phyloP scores from a whole-genome alignment of 2,329 filamentous ascomycete species.

The Helminthosporium solani region DNA sequence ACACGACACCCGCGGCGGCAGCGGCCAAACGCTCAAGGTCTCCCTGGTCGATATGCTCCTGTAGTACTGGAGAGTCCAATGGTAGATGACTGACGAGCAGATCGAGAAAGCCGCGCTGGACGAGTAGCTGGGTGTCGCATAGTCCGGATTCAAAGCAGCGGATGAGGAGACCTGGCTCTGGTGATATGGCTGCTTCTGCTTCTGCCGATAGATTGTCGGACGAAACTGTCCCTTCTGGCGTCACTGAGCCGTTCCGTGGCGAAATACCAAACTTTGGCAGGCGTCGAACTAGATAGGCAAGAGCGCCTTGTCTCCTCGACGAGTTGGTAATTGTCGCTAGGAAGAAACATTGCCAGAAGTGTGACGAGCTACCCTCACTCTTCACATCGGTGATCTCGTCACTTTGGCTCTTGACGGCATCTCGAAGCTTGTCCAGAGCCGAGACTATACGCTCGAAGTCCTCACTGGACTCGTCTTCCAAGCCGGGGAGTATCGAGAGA shows the following conservation, averaged over 20 bases:
- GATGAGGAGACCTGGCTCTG: slow-evolving; percentile 86
- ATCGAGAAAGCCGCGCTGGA: slow-evolving; percentile 92
- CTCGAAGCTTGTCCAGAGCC: slow-evolving; percentile 75
- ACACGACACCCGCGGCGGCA: slow-evolving; percentile 83
- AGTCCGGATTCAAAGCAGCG: slow-evolving; percentile 91
- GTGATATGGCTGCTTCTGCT: slow-evolving; percentile 72
- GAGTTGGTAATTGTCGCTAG: slow-evolving; percentile 88
- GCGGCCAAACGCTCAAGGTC: slow-evolving; percentile 81
- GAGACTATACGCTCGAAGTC: slow-evolving; percentile 88
- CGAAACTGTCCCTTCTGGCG: slow-evolving; percentile 12
- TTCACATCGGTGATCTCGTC: slow-evolving; percentile 47
- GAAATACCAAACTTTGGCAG: slow-evolving; percentile 67
- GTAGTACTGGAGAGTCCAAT: slow-evolving; percentile 77
- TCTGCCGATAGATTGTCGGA: slow-evolving; percentile 46
- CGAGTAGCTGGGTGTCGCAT: slow-evolving; percentile 81
- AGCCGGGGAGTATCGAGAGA: slow-evolving; percentile 80
- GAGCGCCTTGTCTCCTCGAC: slow-evolving; percentile 77
- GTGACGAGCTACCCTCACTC: slow-evolving; percentile 64
- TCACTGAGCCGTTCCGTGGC: slow-evolving; percentile 14
- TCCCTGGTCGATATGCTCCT: slow-evolving; percentile 67
- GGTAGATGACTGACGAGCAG: slow-evolving; percentile 88
- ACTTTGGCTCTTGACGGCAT: slow-evolving; percentile 58
- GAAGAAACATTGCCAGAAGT: slow-evolving; percentile 99
- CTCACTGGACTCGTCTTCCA: slow-evolving; percentile 96
- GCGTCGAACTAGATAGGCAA: slow-evolving; percentile 80